Evolutionary conservation across 305 asterid species (phyloP).

Genomic region (Andrographis paniculata): DNA sequence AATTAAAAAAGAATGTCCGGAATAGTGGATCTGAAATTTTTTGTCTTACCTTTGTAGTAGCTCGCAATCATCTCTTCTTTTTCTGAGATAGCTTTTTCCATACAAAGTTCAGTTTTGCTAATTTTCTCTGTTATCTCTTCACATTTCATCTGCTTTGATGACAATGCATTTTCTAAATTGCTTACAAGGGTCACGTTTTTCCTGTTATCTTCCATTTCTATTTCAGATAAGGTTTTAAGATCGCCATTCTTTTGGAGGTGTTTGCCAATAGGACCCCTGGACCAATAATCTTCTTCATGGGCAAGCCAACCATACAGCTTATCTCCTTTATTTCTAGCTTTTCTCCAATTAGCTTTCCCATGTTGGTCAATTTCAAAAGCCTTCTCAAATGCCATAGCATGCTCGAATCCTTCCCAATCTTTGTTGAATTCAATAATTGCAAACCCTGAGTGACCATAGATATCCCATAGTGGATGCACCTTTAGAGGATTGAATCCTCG

Average conservation of each 20-base stretch:
- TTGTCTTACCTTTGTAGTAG: constrained; percentile 46
- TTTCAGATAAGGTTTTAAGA: constrained; percentile 48
- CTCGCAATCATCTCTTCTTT: constrained; percentile 46
- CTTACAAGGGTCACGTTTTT: constrained; percentile 34
- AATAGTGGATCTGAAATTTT: constrained; percentile 7
- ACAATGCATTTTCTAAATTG: constrained; percentile 33
- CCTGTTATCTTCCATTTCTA: constrained; percentile 40
- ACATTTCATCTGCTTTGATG: constrained; percentile 39
- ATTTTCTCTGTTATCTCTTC: constrained; percentile 48
- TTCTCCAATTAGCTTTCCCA: constrained; percentile 62
- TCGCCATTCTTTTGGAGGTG: constrained; percentile 62
- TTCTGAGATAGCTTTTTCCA: constrained; percentile 37
- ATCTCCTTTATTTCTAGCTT: constrained; percentile 29
- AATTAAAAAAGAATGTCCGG: constrained; percentile 5
- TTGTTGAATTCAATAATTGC: constrained; percentile 56
- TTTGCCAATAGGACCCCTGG: constrained; percentile 35
- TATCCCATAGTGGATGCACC: constrained; percentile 60
- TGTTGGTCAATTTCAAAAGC: constrained; percentile 47
- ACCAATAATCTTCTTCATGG: constrained; percentile 47
- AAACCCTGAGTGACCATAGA: constrained; percentile 56
- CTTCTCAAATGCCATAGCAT: constrained; percentile 65
- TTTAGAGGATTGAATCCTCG: constrained; percentile 64
- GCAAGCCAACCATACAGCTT: constrained; percentile 76
- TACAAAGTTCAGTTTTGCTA: constrained; percentile 44
- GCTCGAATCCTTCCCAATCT: constrained; percentile 62